Base-by-base conservation (phyloP, 495 filamentous ascomycete genomes). In the Chlorociboria aeruginascens region DNA sequence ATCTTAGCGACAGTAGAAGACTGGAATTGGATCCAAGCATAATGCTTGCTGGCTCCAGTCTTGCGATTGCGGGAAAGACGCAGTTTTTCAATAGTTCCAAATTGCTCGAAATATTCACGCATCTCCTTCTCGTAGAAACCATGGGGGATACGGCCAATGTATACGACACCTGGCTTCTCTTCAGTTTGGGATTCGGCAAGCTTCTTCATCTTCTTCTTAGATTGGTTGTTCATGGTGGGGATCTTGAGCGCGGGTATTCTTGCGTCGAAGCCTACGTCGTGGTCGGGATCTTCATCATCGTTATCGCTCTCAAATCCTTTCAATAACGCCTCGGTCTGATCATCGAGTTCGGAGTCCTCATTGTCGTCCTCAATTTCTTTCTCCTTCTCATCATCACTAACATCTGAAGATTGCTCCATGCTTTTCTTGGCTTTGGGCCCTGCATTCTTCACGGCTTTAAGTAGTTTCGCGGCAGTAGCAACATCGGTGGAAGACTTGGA, bases 91-190 rank as follows among this genome's bases (percentile, higher is more conserved):
- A 98, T 86, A 2, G 77, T 69, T 61, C 92, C 93, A 60, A 98
- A 98, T 65, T 97, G 92, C n/a, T 79, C 74, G 61, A 97, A 96
- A 71, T 97, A 98, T 39, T 76, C 72, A 43, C 79, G 79, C 84
- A 98, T 95, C 66, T 97, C 83, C 60, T 86, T 77, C 67, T 97
- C 93, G 72, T 88, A 96, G 75, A 98, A 97, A 65, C 93, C 92
- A 53, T 78, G 90, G 16, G 90, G 90, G 42, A 95, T 83, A 43
- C 85, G 84, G 33, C 85, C 89, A 57, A 98, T 69, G 65, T 94
- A 96, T 57, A 96, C 72, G 34, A 90, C 80, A 25, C 89, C 88
- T 1, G 83, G 83, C 39, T 76, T 78, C 28, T 71, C 71, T 45
- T 63, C 12, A 12, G 32, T 35, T 31, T 29, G 14, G 13, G 36